These are phyloP conservation scores for Eucalyptus fibrosa DNA, from an alignment of 345 rosid genomes.

Conservation along the genomic window DNA sequence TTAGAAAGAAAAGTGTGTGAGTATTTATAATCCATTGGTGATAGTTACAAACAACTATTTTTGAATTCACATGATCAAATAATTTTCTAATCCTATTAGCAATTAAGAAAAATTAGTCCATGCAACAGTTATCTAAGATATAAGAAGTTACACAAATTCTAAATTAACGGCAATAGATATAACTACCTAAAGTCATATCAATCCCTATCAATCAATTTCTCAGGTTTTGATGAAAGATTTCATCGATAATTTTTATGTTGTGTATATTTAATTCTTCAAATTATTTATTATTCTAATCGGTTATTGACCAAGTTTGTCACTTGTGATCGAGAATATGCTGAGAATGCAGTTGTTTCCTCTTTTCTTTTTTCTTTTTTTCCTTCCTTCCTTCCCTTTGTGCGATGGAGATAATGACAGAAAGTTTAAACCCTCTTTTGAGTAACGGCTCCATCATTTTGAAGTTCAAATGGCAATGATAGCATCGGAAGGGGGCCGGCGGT, in stretches of 20 bases:
- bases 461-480: not conserved
- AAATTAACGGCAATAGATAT: not conserved
- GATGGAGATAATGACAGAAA: not conserved
- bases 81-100: not conserved
- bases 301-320: not conserved
- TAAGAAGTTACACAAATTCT: not conserved
- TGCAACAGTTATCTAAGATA: not conserved
- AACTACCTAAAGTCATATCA: not conserved
- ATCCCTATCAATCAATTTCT: not conserved
- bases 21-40: not conserved
- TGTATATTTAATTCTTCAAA: not conserved
- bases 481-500: not conserved
- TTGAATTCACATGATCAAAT: not conserved
- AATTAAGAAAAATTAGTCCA: not conserved
- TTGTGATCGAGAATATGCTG: not conserved
- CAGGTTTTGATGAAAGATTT: not conserved
- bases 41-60: not conserved
- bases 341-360: not conserved
- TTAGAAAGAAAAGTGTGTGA: not conserved
- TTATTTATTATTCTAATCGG: not conserved
- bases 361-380: no score
- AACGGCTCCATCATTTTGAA: not conserved
- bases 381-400: not conserved
- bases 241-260: rapidly evolving
- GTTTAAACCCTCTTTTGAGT: not conserved